These are phyloP conservation scores for Hyaloscypha finlandica DNA, from an alignment of 495 filamentous ascomycete genomes.

Conservation along the genomic window DNA sequence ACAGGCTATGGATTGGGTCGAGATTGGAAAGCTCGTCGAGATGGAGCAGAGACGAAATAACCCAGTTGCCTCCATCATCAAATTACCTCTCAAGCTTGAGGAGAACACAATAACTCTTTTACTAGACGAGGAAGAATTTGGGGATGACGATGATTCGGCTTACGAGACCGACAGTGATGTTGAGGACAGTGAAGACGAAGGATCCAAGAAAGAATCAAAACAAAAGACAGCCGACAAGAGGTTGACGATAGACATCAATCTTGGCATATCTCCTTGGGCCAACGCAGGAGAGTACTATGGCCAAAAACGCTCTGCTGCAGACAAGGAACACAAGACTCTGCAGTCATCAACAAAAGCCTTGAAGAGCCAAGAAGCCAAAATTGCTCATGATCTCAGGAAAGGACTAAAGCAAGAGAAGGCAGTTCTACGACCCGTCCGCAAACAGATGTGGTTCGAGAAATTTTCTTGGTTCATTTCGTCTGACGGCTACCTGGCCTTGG, in stretches of 20 bases:
- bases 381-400: conserved; percentile 79
- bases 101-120: conserved; percentile 86
- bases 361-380: conserved; percentile 87
- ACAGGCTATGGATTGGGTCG: conserved; percentile 96
- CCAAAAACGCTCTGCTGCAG: conserved; percentile 78
- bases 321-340: conserved; percentile 83
- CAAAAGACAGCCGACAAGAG: conserved; percentile 45
- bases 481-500: conserved; percentile 90
- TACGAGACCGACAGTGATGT: conserved; percentile 69
- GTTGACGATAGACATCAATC: conserved; percentile 80
- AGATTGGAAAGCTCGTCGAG: conserved; percentile 84
- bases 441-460: conserved; percentile 93
- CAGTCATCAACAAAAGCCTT: conserved; percentile 82
- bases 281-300: conserved; percentile 93
- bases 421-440: conserved; percentile 77
- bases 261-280: conserved; percentile 76
- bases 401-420: conserved; percentile 91
- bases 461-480: conserved; percentile 94
- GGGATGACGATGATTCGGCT: conserved; percentile 49
- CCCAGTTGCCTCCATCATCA: conserved; percentile 83
- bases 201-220: conserved; percentile 36
- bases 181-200: conserved; percentile 60
- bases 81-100: conserved; percentile 81
- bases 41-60: conserved; percentile 79
- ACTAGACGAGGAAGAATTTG: conserved; percentile 67